Conservation (phyloP, 2,329 filamentous ascomycete genomes). For the Tolypocladium inflatum region DNA sequence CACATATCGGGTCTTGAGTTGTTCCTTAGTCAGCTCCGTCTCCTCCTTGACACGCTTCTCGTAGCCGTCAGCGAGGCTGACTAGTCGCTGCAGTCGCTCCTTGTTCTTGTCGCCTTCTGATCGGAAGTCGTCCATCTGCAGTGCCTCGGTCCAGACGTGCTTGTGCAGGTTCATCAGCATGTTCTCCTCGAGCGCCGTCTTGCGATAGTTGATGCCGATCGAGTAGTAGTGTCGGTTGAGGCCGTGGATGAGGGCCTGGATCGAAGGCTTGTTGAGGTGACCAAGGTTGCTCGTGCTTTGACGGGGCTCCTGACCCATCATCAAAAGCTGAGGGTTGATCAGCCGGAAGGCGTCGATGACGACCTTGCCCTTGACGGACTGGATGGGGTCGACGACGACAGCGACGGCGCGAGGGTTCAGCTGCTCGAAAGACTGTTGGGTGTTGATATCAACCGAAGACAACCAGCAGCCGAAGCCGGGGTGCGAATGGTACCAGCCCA, state of each 20-base stretch:
- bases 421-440: constrained; percentile 99
- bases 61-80: constrained; percentile 86
- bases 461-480: constrained; percentile 99
- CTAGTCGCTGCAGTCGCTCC: constrained; percentile 78
- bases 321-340: constrained; percentile 94
- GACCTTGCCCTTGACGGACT: constrained; percentile 98
- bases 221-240: constrained; percentile 99
- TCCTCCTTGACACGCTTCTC: constrained; percentile 99
- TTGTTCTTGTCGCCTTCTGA: constrained; percentile 77
- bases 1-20: constrained; percentile 97
- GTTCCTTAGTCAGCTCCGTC: constrained; percentile 92
- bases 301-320: constrained; percentile 94
- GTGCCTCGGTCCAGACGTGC: constrained; percentile 96
- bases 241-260: constrained; percentile 96
- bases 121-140: constrained; percentile 95
- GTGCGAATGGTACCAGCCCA: constrained; percentile 99
- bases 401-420: constrained; percentile 93
- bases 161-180: constrained; percentile 99
- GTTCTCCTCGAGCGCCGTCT: constrained; percentile 95
- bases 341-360: constrained; percentile 98
- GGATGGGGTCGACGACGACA: constrained; percentile 96
- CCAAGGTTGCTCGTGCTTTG: constrained; percentile 97
- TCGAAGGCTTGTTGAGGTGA: constrained; percentile 98
- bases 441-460: constrained; percentile 98
- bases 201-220: constrained; percentile 96